These are phyloP conservation scores for Boeremia exigua DNA, from an alignment of 2,329 filamentous ascomycete species.

Conservation along the genomic window DNA sequence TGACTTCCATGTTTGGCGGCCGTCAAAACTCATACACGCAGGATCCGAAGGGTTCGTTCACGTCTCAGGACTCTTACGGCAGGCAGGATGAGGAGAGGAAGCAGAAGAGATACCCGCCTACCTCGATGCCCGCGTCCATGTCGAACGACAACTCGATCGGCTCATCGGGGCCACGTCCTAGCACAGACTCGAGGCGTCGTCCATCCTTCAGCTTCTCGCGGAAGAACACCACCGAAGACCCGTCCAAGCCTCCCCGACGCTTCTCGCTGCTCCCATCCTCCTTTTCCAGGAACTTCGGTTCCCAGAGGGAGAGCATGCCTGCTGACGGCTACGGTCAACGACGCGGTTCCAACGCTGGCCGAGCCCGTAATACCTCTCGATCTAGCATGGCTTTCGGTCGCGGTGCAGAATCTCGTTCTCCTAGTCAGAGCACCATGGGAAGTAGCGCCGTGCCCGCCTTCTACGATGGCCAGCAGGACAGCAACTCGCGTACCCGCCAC, in stretches of 20 bases:
- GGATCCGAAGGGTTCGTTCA: slow-evolving; percentile 38
- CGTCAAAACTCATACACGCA: slow-evolving; percentile 41
- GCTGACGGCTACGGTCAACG: slow-evolving; percentile 33
- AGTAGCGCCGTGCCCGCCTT: slow-evolving; percentile 50
- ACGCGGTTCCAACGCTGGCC: slow-evolving; percentile 38
- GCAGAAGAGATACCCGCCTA: slow-evolving; percentile 79
- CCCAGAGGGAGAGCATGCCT: slow-evolving; percentile 45
- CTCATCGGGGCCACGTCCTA: slow-evolving; percentile 47
- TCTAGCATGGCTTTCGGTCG: slow-evolving; percentile 53
- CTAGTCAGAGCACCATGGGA: slow-evolving; percentile 54
- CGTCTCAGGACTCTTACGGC: slow-evolving; percentile 54
- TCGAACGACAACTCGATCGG: slow-evolving; percentile 61
- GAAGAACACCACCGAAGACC: slow-evolving; percentile 52
- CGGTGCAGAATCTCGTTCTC: slow-evolving; percentile 49
- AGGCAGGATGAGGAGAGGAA: slow-evolving; percentile 60
- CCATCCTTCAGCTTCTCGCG: slow-evolving; percentile 58
- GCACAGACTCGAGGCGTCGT: slow-evolving; percentile 56
- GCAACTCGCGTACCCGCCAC: slow-evolving; percentile 32
- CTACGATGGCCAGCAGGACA: slow-evolving; percentile 50
- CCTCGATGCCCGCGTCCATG: slow-evolving; percentile 83
- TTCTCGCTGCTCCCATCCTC: slow-evolving; percentile 59
- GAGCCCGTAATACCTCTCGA: slow-evolving; percentile 41
- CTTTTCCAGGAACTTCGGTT: slow-evolving; percentile 55
- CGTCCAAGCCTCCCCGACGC: slow-evolving; percentile 49
- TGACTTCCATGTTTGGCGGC: slow-evolving; percentile 79